Conservation (phyloP, 176 grass and related monocot genomes). For the Lolium rigidum region DNA sequence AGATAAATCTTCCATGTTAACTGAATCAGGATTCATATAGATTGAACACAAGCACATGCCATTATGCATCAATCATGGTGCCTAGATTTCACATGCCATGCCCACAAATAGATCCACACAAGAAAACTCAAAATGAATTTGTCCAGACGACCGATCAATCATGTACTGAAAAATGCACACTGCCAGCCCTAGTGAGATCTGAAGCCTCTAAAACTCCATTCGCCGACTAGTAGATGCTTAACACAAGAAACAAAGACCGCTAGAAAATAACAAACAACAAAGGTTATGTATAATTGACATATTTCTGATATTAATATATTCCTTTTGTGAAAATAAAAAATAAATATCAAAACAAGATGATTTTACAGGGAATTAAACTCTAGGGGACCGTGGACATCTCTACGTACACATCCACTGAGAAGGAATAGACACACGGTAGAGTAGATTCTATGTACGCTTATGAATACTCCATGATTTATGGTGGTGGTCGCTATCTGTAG, state of each 20-base stretch:
- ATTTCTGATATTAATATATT: too few relatives aligned
- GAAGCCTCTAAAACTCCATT: neutral
- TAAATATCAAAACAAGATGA: neutral
- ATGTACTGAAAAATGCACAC: neutral
- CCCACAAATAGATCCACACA: neutral
- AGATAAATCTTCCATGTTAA: neutral
- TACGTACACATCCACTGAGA: neutral
- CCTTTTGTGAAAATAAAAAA: too few relatives aligned
- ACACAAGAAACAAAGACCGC: neutral
- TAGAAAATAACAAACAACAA: neutral
- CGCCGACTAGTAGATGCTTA: neutral
- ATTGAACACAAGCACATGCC: neutral
- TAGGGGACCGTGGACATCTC: neutral
- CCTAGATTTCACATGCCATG: slow-evolving; percentile 12
- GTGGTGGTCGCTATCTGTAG: neutral
- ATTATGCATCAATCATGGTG: neutral
- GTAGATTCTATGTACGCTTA: neutral
- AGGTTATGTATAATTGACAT: too few relatives aligned
- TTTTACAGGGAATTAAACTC: too few relatives aligned
- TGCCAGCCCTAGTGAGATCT: neutral
- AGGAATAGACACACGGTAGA: neutral
- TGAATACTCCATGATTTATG: neutral
- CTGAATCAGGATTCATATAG: neutral
- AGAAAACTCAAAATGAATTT: neutral
- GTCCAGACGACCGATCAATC: neutral